Evolutionary conservation across 2,329 filamentous ascomycete genomes (phyloP), one percentile per base, ranked within the genome.

Genomic region (Monilinia laxa): DNA sequence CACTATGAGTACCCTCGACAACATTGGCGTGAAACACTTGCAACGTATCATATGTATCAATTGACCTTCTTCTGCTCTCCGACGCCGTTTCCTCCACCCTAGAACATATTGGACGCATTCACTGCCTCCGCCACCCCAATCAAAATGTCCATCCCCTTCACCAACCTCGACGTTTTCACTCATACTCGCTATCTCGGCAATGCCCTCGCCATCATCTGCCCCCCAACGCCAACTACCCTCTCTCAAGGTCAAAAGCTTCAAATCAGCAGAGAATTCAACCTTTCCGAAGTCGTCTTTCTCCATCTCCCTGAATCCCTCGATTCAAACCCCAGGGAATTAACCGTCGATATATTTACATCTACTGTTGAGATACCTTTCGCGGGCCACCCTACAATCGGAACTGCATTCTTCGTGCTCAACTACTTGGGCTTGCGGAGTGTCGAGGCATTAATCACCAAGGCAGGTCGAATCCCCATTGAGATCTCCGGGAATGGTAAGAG

Each of bases 241-340:
- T 79, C 80, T 1, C 82, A 85, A 71, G 73, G 77, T 2, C 80
- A 82, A 74, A 88, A 89, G 74, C 85, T 86, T 73, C 74, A 77
- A 70, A 83, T 89, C 67, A 85, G 87, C 55, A 79, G 80, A 68
- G 87, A 89, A 76, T 89, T 89, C 79, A 87, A 86, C 76, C 83
- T 87, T 71, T 87, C 84, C 64, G 85, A 88, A 76, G 87, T 85
- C 0, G 84, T 87, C 54, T 89, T 89, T 71, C 76, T 88, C 49
- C 84, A 88, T 76, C 71, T 76, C 6, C 68, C 73, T 4, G 28
- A 40, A 11, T 64, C 70, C 38, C 76, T 78, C 5, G 31, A 62
- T 20, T 9, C 58, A 14, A 51, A 51, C 7, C 64, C 64, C 0
- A 56, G 45, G 18, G 64, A 65, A 25, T 76, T 82, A 54, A 77